phyloP scores from a whole-genome alignment of 345 rosid species.

The Lumnitzera racemosa region DNA sequence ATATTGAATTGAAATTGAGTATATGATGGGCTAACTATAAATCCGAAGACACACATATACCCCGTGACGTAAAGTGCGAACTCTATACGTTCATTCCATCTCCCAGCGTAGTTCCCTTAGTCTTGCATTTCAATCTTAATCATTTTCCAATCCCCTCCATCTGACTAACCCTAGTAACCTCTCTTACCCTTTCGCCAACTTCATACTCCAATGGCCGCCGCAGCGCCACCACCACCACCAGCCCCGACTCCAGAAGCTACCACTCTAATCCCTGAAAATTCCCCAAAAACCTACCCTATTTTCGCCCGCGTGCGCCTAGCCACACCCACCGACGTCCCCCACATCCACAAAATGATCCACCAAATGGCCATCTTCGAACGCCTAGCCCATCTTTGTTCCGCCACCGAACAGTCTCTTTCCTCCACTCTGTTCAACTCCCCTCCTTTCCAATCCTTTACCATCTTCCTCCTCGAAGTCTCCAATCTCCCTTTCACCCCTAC shows the following conservation, averaged over 20 bases:
- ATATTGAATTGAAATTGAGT: too few relatives aligned
- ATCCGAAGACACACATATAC: too few relatives aligned
- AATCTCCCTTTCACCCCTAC: conserved; percentile 25
- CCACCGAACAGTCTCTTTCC: conserved; percentile 70
- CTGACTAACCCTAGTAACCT: background rate
- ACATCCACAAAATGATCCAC: conserved; percentile 78
- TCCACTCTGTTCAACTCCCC: conserved; percentile 68
- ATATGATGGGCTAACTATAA: too few relatives aligned
- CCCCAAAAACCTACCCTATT: conserved; percentile 41
- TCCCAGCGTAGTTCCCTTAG: too few relatives aligned
- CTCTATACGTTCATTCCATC: too few relatives aligned
- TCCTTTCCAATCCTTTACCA: conserved; percentile 71
- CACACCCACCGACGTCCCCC: conserved; percentile 60
- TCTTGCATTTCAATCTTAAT: too few relatives aligned
- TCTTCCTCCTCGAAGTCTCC: conserved; percentile 81
- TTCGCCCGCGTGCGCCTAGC: conserved; percentile 91
- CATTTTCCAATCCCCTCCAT: background rate
- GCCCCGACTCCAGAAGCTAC: conserved; percentile 47
- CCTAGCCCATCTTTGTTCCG: conserved; percentile 57
- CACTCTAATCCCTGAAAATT: conserved; percentile 29
- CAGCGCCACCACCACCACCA: conserved; percentile 92
- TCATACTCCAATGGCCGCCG: conserved; percentile 54
- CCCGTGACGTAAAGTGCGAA: too few relatives aligned
- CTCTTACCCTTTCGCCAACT: background rate
- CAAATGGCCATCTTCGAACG: conserved; percentile 87